Base-by-base conservation (phyloP, 2,329 filamentous ascomycete genomes). In the Zelopaecilomyces penicillatus region DNA sequence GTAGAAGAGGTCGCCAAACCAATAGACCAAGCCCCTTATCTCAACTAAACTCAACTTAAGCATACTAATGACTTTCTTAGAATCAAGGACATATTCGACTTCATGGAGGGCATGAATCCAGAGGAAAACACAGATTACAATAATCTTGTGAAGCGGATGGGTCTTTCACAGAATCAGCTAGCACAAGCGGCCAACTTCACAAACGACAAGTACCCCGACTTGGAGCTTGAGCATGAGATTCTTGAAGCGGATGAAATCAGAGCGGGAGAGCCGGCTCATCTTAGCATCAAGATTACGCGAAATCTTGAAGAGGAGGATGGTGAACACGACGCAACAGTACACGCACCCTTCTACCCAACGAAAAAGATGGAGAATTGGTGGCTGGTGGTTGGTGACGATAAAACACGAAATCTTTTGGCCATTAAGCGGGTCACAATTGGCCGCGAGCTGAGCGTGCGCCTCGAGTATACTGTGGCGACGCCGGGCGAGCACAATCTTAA, bases 281-380 rank as follows among this genome's bases (percentile, higher is more conserved):
- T 98, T 55, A 85, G 83, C 58, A 80, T 98, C 55, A 84, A 83
- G 60, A 84, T 98, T 50, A 82, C 87, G 55, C 85, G 93, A 30
- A 89, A 95, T 57, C 69, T 91, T 5, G 83, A 82, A n/a, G 79
- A 83, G 43, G 78, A 80, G 43, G 71, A 73, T 9, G 71, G 78
- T 26, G 83, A 87, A 52, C 77, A 85, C 11, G 88, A 96, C 62
- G 78, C 84, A 2, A 83, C 82, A 2, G 94, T 97, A 2, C 90
- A 97, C 61, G 90, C 91, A 42, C 93, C 93, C 0, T 98, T 97
- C 74, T 98, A 93, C 62, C 90, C 93, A 1, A 73, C 66, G 41
- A 84, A 85, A 65, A 98, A 98, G 75, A 84, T 87, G 71, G 93
- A 98, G 74, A 95, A 93, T 62, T 98, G 90, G 90, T 98, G 93